phyloP scores from a whole-genome alignment of 2,329 filamentous ascomycete species.

The Aspergillus ustus region DNA sequence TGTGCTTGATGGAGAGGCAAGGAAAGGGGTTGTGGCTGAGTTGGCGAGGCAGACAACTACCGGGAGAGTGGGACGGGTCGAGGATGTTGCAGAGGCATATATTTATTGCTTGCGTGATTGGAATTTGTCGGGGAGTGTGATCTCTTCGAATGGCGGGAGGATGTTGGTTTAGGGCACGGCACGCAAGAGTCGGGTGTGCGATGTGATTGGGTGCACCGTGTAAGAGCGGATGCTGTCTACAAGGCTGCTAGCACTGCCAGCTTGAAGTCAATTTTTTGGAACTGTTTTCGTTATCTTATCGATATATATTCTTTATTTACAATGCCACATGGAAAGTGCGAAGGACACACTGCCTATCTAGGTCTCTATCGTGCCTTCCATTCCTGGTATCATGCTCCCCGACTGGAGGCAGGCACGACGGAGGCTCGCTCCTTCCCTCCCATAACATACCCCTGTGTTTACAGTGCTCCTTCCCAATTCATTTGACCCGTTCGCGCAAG shows the following conservation, averaged over 20 bases:
- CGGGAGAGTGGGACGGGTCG: slow-evolving; percentile 31
- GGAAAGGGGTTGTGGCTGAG: slow-evolving; percentile 33
- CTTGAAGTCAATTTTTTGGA: neutral
- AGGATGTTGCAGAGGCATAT: slow-evolving; percentile 52
- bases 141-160: slow-evolving; percentile 38
- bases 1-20: neutral
- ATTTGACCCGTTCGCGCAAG: neutral
- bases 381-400: neutral
- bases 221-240: neutral
- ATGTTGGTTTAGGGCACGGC: neutral
- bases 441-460: neutral
- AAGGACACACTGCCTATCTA: no score
- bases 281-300: neutral
- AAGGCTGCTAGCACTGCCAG: no score
- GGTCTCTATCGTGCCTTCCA: neutral
- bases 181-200: neutral
- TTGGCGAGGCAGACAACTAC: slow-evolving; percentile 20
- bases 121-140: slow-evolving; percentile 42
- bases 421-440: neutral
- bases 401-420: neutral
- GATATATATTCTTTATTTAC: no score
- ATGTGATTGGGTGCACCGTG: neutral
- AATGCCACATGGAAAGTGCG: no score
- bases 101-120: slow-evolving; percentile 50
- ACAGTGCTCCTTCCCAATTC: neutral